Conservation (phyloP, 2,329 filamentous ascomycete genomes). For the Karstenula rhodostoma region DNA sequence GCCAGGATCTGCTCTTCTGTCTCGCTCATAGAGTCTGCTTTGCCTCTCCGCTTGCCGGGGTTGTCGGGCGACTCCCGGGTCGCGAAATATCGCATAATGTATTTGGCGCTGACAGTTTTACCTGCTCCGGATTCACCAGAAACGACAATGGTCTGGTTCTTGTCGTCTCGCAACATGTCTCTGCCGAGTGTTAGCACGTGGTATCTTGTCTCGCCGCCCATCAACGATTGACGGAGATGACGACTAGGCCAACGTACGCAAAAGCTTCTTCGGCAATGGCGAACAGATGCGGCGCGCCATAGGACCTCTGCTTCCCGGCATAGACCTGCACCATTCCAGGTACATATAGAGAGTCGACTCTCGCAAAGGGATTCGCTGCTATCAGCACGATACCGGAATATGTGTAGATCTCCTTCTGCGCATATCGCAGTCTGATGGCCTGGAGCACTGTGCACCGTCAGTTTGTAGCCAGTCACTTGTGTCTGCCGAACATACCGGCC, state of each 20-base stretch:
- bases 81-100: constrained; percentile 99
- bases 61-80: constrained; percentile 94
- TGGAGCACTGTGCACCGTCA: constrained; percentile 76
- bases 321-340: constrained; percentile 99
- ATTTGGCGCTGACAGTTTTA: constrained; percentile 99
- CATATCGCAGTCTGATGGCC: constrained; percentile 95
- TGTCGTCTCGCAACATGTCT: constrained; percentile 94
- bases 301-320: constrained; percentile 93
- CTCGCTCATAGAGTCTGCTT: constrained; percentile 85
- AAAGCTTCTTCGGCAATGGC: constrained; percentile 99
- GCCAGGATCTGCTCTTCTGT: constrained; percentile 98
- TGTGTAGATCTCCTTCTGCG: constrained; percentile 99
- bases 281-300: constrained; percentile 96
- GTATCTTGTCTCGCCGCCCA: neutral
- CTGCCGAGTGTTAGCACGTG: constrained; percentile 54
- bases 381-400: constrained; percentile 99
- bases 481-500: constrained; percentile 71
- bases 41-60: constrained; percentile 79
- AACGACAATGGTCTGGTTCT: constrained; percentile 99
- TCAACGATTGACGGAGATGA: neutral
- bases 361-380: constrained; percentile 96
- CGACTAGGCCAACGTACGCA: constrained; percentile 66
- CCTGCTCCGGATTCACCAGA: constrained; percentile 98
- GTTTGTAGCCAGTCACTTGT: constrained; percentile 24
- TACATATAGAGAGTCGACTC: constrained; percentile 97